Base-by-base conservation (phyloP, 345 rosid genomes). In the Boechera divaricarpa region DNA sequence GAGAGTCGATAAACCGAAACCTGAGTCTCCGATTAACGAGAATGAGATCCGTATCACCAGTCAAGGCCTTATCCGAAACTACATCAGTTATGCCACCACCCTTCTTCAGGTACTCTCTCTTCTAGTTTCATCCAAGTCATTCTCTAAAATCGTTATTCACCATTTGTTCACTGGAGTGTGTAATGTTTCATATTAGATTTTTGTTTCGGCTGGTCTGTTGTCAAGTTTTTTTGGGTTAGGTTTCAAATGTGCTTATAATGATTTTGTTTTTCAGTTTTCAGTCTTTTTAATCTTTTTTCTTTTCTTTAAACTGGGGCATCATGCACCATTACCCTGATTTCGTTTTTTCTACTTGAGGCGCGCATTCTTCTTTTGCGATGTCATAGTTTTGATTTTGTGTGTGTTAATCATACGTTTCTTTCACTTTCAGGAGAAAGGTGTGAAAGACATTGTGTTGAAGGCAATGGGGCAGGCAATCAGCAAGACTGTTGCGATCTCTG, bases 391-490 rank as follows among this genome's bases (percentile, higher is more conserved):
- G n/a, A n/a, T n/a, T n/a, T n/a, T n/a, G n/a, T 36, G 51, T 26
- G 44, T 39, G 44, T 39, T 38, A 39, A 3, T 39, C 0, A 10
- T 31, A 7, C 11, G 21, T 26, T 31, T 56, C 28, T 26, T 32
- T 7, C 21, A 29, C 12, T 73, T 45, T 52, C 41, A 91, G 98
- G 97, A 93, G 76, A 91, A 87, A 80, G 79, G 69, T 78, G 87
- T 57, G 62, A 84, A 79, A 63, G 93, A 91, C 56, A 84, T 91
- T 81, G 92, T 91, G 77, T 80, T 93, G 84, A 93, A 91, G 81
- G 97, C 98, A 67, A 93, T 93, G 98, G 98, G 98, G 24, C 97
- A 88, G 48, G 98, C 98, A 21, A 93, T 93, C 70, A 91, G 90
- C 88, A 93, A 93, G 76, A 91, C 97, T 3, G 98, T 93, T 24